Base-by-base conservation (phyloP, 805 yeast genomes). In the Wickerhamiella bombiphila region DNA sequence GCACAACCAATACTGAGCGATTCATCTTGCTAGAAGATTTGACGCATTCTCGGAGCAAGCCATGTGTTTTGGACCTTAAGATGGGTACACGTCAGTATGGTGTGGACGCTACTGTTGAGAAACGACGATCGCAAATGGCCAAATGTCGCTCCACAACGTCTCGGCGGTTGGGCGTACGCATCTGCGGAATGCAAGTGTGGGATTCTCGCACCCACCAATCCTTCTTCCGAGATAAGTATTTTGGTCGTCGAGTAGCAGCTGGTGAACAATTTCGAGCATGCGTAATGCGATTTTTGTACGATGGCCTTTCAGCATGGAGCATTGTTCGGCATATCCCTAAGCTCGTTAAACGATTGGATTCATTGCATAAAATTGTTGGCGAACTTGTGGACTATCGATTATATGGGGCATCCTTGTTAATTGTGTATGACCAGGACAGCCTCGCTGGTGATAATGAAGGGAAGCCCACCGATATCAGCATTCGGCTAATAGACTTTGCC, bases 11-110 rank as follows among this genome's bases (percentile, higher is more conserved):
- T 38, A 73, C 79, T 29, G 93, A 81, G 58, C 65, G 93, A 44
- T 91, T 85, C 54, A 77, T 91, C 28, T 58, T 91, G 7, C 63
- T 91, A 35, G 98, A 93, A 54, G 99, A 91, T 60, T 61, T 91
- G 35, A 91, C 97, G 0, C 69, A 76, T 38, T 81, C 82, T 18
- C 74, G 88, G 75, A 63, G 59, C 22, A 70, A 70, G 45, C 96
- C 98, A 0, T 86, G 95, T 54, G 97, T 88, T 0, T 61, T 91
- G 35, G 99, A 91, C 59, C 64, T 91, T 49, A 91, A 91, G 55
- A 91, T 91, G 97, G 99, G 99, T 0, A 88, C 99, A 0, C 68
- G 99, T 41, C 99, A 91, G 58, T 91, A 91, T 52, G 98, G 99
- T 7, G 78, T 88, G n/a, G 94, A 85, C 45, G 96, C 97, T 0